phyloP scores from a whole-genome alignment of 441 rosid genomes.

The Populus hybrid region DNA sequence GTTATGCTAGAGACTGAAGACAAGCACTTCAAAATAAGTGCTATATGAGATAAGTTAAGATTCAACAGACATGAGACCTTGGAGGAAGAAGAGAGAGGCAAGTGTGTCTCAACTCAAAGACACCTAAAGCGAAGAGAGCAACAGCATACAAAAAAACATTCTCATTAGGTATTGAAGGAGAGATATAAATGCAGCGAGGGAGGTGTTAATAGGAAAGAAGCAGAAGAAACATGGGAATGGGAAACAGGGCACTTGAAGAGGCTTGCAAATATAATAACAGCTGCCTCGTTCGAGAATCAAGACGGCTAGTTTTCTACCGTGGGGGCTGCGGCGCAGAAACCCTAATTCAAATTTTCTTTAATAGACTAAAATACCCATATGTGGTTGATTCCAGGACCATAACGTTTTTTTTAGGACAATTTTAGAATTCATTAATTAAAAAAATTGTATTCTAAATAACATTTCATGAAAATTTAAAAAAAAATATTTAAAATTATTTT shows the following conservation, averaged over 20 bases:
- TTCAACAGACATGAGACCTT: not conserved
- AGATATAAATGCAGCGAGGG: not conserved
- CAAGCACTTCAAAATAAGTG: not conserved
- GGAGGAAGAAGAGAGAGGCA: not conserved
- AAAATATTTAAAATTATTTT: no score
- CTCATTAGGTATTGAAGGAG: not conserved
- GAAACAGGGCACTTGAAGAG: not conserved
- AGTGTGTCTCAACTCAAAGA: not conserved
- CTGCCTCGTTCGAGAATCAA: not conserved
- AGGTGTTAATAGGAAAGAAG: not conserved
- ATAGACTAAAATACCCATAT: constrained; percentile 16
- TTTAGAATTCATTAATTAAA: not conserved
- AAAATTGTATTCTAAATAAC: no score
- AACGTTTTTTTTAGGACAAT: not conserved
- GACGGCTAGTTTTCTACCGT: not conserved
- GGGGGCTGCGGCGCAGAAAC: constrained; percentile 24
- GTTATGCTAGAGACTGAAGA: not conserved
- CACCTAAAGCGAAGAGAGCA: not conserved
- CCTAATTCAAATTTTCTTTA: constrained; percentile 17
- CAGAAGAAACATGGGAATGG: not conserved
- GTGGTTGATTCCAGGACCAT: not conserved
- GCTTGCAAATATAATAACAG: not conserved
- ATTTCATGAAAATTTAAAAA: no score
- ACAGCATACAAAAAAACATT: not conserved
- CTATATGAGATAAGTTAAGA: not conserved